phyloP scores from a whole-genome alignment of 306 rosid species.

The Rosa lucieae region DNA sequence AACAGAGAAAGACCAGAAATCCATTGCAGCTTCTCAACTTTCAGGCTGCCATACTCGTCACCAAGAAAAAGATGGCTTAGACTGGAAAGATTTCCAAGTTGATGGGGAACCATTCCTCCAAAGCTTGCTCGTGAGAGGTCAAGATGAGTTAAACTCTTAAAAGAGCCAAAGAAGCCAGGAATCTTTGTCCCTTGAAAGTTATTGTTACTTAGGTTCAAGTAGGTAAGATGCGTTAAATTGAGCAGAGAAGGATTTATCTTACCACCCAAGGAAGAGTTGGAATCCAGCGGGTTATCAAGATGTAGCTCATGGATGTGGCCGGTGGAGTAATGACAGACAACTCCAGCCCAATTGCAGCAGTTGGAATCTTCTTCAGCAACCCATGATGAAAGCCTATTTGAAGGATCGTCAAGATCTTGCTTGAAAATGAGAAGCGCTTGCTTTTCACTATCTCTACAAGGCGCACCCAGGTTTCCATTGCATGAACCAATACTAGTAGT shows the following conservation, averaged over 20 bases:
- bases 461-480: neutral
- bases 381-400: conserved; percentile 7
- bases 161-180: too few species aligned
- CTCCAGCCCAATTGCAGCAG: conserved; percentile 19
- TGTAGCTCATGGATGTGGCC: conserved; percentile 14
- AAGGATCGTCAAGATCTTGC: neutral
- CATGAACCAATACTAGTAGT: neutral
- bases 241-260: conserved; percentile 19
- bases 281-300: neutral
- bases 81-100: conserved; percentile 25
- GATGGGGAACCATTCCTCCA: too few species aligned
- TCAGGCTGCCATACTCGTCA: too few species aligned
- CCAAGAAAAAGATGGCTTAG: neutral
- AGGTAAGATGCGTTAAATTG: conserved; percentile 7
- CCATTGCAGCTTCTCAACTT: too few species aligned
- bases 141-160: too few species aligned
- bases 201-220: conserved; percentile 11
- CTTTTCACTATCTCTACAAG: conserved; percentile 3
- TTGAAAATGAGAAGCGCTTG: conserved; percentile 11
- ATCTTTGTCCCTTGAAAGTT: too few species aligned
- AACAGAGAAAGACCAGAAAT: too few species aligned
- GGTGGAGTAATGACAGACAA: conserved; percentile 18
- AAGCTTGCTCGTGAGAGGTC: too few species aligned
- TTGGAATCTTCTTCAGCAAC: neutral
- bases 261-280: conserved; percentile 1